Base-by-base conservation (phyloP, 1,284 basidiomycete species). In the Dichomitus squalens region DNA sequence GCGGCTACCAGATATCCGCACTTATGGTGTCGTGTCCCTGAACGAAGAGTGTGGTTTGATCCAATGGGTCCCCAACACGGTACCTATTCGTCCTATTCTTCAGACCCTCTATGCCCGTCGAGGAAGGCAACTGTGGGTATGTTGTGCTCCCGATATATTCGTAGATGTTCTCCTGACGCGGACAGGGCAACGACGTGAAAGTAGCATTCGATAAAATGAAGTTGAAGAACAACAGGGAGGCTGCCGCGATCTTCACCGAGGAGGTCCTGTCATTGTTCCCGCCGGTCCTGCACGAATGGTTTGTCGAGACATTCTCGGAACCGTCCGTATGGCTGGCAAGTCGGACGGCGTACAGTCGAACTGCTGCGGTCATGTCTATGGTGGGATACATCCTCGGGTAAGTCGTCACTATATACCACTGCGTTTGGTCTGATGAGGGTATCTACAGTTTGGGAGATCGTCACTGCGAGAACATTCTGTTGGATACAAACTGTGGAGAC, bases 31-130 rank as follows among this genome's bases (percentile, higher is more conserved):
- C 18, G 91, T 98, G 20, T 95, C 96, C 2, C 79, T 99, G 57
- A 98, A 98, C 70, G 96, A 99, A 67, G 94, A 97, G 66, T 98
- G 96, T 68, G 97, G 97, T 0, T 85, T 99, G 58, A 94, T 99
- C 59, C 95, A 99, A 85, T 99, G 97, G 97, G 97, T 99, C 12
- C 92, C 91, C 1, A 92, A 99, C 70, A 98, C 96, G 0, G 81
- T 87, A 29, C 92, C 95, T 2, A 77, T 98, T 39, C 89, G 97
- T 33, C 83, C 86, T 5, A 85, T 98, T 38, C 77, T 99, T 25
- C 69, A 82, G 51, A 88, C 88, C 61, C 76, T 80, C n/a, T 99
- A 98, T 69, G 80, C 82, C 0, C 76, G 86, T 8, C 80, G 78
- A 58, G 79, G 84, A 7, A 79, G 92, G 61, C 75, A 74, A 51